Evolutionary conservation across 164 flowering plant genomes (phyloP).

Genomic region (Magnolia officinalis): DNA sequence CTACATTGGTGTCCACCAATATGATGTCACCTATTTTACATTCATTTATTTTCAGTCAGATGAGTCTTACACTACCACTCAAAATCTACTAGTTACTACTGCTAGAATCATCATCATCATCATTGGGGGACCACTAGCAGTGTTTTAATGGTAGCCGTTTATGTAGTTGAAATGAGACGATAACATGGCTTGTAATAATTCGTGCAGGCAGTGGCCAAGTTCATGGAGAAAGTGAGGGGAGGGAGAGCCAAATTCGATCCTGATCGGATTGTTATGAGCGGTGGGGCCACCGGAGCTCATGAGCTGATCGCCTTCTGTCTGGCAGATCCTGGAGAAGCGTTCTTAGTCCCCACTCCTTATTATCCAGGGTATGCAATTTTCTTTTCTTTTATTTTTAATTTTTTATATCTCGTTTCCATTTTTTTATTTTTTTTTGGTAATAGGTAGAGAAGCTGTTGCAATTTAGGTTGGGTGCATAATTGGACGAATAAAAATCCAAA

Average conservation of each 20-base stretch:
- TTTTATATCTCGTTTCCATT: no score
- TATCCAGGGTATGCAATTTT: conserved; percentile 63
- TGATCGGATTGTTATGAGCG: conserved; percentile 78
- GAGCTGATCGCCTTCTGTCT: conserved; percentile 70
- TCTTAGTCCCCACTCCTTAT: conserved; percentile 78
- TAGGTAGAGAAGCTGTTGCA: no score
- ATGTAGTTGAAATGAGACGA: not conserved
- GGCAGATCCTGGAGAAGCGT: conserved; percentile 89
- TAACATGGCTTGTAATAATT: not conserved
- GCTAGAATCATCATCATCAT: no score
- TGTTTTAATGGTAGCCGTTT: no score
- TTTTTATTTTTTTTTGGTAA: no score
- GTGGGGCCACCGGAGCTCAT: conserved; percentile 93
- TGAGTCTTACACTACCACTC: not conserved
- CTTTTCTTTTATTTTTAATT: no score
- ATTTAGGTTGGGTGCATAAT: no score
- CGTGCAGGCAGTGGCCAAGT: conserved; percentile 70
- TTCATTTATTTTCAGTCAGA: not conserved
- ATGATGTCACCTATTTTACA: no score
- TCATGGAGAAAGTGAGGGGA: conserved; percentile 77
- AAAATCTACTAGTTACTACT: not conserved
- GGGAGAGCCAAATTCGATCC: conserved; percentile 58
- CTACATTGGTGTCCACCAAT: not conserved
- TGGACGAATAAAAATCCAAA: no score
- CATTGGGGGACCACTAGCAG: no score